Evolutionary conservation across 2,329 filamentous ascomycete species (phyloP).

Genomic region (Coniochaeta ligniaria): DNA sequence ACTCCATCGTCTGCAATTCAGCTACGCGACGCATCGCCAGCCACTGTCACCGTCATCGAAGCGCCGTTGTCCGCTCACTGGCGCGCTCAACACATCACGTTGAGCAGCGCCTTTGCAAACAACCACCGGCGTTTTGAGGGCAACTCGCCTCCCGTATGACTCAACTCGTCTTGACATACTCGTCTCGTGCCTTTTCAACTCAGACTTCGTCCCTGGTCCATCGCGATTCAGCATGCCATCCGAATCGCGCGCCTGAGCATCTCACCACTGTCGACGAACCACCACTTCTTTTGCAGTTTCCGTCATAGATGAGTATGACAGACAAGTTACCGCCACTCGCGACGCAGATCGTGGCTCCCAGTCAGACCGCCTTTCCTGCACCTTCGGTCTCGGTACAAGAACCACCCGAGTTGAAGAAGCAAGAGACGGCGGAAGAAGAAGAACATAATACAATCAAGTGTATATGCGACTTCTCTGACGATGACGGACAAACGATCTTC

Average conservation of each 20-base stretch:
- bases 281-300: slow-evolving; percentile 31
- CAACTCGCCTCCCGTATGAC: slow-evolving; percentile 12
- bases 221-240: slow-evolving; percentile 52
- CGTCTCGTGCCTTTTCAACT: slow-evolving; percentile 6
- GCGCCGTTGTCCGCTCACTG: not conserved
- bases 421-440: slow-evolving; percentile 55
- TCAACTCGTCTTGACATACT: slow-evolving; percentile 7
- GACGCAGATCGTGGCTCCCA: slow-evolving; percentile 49
- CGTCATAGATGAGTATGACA: slow-evolving; percentile 54
- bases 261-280: slow-evolving; percentile 26
- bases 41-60: not conserved
- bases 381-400: slow-evolving; percentile 31
- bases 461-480: slow-evolving; percentile 87
- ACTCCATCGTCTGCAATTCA: not conserved
- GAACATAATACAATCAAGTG: slow-evolving; percentile 95
- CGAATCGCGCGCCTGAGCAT: slow-evolving; percentile 43
- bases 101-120: slow-evolving; percentile 5
- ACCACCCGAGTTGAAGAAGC: slow-evolving; percentile 26
- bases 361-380: slow-evolving; percentile 37
- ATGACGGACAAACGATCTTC: slow-evolving; percentile 96
- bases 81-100: not conserved
- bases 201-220: slow-evolving; percentile 22
- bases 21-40: not conserved
- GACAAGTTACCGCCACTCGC: slow-evolving; percentile 47
- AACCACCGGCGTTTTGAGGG: slow-evolving; percentile 5